Evolutionary conservation across 192 early-diverging fungal genomes (phyloP).

Genomic region (Entomortierella parvispora): DNA sequence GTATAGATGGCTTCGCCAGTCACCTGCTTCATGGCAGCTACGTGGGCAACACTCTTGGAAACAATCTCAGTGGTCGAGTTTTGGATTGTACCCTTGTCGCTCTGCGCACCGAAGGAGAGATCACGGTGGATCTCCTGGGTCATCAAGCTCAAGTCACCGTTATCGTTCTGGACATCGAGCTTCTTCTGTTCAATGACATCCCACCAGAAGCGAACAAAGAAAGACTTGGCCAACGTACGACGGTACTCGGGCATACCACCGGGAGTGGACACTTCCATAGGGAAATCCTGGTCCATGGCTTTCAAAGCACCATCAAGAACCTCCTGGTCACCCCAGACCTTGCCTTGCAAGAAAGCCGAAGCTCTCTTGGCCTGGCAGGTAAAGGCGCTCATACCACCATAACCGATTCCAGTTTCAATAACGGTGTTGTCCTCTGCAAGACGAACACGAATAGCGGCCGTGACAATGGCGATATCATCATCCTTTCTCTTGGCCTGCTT

Average conservation of each 20-base stretch:
- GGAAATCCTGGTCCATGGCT: conserved; percentile 48
- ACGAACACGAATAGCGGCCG: conserved; percentile 71
- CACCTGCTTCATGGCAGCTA: conserved; percentile 83
- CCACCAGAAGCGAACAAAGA: conserved; percentile 76
- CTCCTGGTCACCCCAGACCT: conserved; percentile 62
- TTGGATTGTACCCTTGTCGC: conserved; percentile 60
- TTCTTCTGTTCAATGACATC: conserved; percentile 54
- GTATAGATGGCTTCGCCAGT: conserved; percentile 87
- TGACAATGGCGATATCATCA: conserved; percentile 91
- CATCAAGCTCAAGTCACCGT: conserved; percentile 47
- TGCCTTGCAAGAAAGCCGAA: conserved; percentile 57
- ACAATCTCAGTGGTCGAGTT: conserved; percentile 40
- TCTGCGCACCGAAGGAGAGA: conserved; percentile 55
- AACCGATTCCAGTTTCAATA: conserved; percentile 71
- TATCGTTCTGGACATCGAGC: conserved; percentile 30
- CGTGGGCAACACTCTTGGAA: conserved; percentile 66
- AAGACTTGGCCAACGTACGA: conserved; percentile 65
- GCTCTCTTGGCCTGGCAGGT: conserved; percentile 67
- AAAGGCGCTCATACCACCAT: conserved; percentile 82
- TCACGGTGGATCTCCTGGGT: conserved; percentile 56
- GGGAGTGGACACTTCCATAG: conserved; percentile 61
- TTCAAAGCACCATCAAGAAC: conserved; percentile 57
- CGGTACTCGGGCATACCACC: conserved; percentile 81
- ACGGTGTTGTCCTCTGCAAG: conserved; percentile 62
- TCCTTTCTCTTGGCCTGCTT: conserved; percentile 91